A percentile compares a stretch with the other conserved stretches of the same genome.
phyloP scores from a whole-genome alignment of 1,284 basidiomycete genomes.

The Cutaneotrichosporon sp. region DNA sequence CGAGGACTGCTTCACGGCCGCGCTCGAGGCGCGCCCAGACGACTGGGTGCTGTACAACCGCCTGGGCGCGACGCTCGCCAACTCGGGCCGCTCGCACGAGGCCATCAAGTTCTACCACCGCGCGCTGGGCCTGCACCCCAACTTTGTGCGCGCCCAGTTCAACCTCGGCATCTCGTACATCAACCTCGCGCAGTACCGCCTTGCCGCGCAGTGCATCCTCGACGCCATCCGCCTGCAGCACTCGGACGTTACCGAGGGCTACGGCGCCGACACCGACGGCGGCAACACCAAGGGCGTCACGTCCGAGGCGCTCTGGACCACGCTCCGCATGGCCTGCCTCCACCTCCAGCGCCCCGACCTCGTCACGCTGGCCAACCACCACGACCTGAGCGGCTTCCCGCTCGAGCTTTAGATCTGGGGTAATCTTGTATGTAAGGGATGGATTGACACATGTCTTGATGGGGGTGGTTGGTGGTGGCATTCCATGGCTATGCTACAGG shows the following conservation, averaged over 20 bases:
- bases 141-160: conserved; percentile 89
- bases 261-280: conserved; percentile 51
- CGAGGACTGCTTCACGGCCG: conserved; percentile 90
- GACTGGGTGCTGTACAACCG: conserved; percentile 97
- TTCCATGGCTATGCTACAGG: too few relatives aligned
- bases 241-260: conserved; percentile 64
- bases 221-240: conserved; percentile 85
- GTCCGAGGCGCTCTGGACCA: conserved; percentile 77
- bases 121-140: conserved; percentile 86
- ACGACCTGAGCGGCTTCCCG: conserved; percentile 24
- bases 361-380: conserved; percentile 22
- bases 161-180: conserved; percentile 90
- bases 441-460: neutral
- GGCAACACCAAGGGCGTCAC: conserved; percentile 65
- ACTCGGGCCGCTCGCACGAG: conserved; percentile 78
- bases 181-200: conserved; percentile 79
- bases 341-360: conserved; percentile 52
- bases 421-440: neutral
- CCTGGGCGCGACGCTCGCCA: conserved; percentile 93
- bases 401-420: conserved; percentile 16
- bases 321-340: conserved; percentile 73
- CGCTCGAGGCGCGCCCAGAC: conserved; percentile 81
- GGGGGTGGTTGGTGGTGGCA: too few relatives aligned
- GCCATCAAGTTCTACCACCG: conserved; percentile 88
- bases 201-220: conserved; percentile 80